Evolutionary conservation across 371 early-diverging fungal species (phyloP), one percentile per base, ranked within the genome.

Genomic region (Scutellospora calospora): DNA sequence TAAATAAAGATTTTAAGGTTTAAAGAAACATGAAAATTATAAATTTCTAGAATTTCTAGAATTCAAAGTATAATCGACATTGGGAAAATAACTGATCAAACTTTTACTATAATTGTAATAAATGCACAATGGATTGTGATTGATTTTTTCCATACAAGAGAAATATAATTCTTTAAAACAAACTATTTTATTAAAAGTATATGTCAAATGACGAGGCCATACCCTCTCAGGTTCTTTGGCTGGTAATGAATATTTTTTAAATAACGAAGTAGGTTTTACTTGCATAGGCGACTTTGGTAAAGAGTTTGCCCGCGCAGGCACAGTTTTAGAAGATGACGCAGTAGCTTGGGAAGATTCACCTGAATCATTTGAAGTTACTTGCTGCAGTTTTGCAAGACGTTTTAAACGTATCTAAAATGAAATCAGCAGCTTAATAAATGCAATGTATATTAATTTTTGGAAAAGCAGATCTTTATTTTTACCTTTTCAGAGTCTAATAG

Each of bases 381-480:
- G 63, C n/a, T 68, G 66, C 25, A 68, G 54, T n/a, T 78, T 78
- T 29, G 79, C 79, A 45, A 78, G 38, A 52, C 79, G 79, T 52
- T 78, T 78, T 68, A 78, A 33, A 20, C 77, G 62, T 22, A 76
- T 76, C 77, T 76, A 62, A 25, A 25, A 57, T 1, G 14, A 27
- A 57, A 72, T n/a, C 18, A 1, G 45, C 0, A 33, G n/a, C 31
- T 66, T 33, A 29, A 35, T 20, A 20, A 18, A 54, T 41, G 25
- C 12, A 60, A 76, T 12, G 18, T 18, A 73, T 25, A n/a, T 51
- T 31, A 11, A 52, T 51, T 18, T 27, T 8, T 20, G 9, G 14
- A 8, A 20, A 62, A 29, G 22, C 18, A 29, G 5, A 33, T 45
- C 5, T 55, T 54, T 38, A 35, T 45, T n/a, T 63, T 78, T 66